These are phyloP conservation scores for Podosphaera aphanis DNA, from an alignment of 2,329 filamentous ascomycete species.

Conservation along the genomic window DNA sequence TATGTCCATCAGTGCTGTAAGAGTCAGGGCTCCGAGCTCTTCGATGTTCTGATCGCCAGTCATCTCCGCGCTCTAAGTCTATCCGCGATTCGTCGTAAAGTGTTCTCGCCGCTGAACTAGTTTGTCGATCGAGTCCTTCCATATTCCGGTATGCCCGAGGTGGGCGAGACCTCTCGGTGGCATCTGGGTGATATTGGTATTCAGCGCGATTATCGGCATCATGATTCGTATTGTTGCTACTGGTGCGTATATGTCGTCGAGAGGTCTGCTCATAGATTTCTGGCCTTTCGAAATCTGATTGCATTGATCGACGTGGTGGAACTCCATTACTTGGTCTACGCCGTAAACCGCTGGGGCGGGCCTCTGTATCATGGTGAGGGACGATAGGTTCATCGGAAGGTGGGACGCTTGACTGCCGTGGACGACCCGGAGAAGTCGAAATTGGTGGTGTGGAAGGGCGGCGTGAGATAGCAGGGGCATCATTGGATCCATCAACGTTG, in stretches of 20 bases:
- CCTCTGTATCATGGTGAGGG: not conserved
- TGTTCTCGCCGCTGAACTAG: slow-evolving; percentile 8
- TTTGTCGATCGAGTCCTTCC: slow-evolving; percentile 5
- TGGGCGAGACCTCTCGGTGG: slow-evolving; percentile 9
- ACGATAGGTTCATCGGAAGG: not conserved
- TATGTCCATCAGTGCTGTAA: slow-evolving; percentile 12
- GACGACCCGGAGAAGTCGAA: not conserved
- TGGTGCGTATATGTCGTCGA: not conserved
- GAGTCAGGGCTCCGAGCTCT: slow-evolving; percentile 4
- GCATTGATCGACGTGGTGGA: not conserved
- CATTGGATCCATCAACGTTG: not conserved
- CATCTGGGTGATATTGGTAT: slow-evolving; percentile 7
- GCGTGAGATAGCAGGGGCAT: not conserved
- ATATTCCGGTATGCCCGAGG: slow-evolving; percentile 11
- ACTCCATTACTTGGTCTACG: not conserved
- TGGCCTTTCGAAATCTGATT: not conserved
- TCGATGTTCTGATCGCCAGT: not conserved
- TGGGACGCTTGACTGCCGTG: not conserved
- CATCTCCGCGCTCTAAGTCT: slow-evolving; percentile 6
- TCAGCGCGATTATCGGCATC: not conserved
- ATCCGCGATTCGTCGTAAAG: slow-evolving; percentile 9
- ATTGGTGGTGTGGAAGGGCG: not conserved
- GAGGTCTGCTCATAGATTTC: not conserved
- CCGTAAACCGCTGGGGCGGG: not conserved
- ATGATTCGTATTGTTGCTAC: not conserved